phyloP scores from a whole-genome alignment of 768 basidiomycete species.

The Mycena haematopus region DNA sequence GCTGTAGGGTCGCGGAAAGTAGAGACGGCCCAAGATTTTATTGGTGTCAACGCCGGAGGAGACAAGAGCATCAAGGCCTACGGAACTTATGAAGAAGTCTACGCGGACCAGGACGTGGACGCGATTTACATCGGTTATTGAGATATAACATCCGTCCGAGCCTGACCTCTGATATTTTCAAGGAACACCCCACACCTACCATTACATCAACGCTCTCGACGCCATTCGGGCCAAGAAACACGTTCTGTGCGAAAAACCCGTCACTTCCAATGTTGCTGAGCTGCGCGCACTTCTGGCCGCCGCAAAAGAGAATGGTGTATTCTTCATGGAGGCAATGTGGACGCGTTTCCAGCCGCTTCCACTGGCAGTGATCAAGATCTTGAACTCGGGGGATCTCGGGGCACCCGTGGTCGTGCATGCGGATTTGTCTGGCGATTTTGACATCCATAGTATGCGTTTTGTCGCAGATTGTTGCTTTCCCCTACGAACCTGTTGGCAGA shows the following conservation, averaged over 20 bases:
- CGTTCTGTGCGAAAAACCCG: conserved; percentile 89
- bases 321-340: conserved; percentile 95
- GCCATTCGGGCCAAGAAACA: conserved; percentile 84
- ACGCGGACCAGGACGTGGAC: conserved; percentile 76
- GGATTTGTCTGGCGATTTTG: conserved; percentile 76
- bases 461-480: neutral
- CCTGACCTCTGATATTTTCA: neutral
- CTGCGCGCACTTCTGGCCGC: conserved; percentile 73
- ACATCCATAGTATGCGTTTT: conserved; percentile 61
- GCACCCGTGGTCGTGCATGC: conserved; percentile 72
- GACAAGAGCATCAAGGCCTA: conserved; percentile 67
- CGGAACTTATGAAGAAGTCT: conserved; percentile 78
- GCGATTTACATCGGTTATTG: conserved; percentile 74
- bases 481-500: conserved; percentile 46
- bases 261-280: conserved; percentile 79
- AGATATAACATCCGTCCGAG: neutral
- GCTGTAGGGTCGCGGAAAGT: conserved; percentile 82
- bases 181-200: conserved; percentile 87
- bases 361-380: conserved; percentile 66
- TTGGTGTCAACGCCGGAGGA: conserved; percentile 56
- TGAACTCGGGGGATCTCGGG: conserved; percentile 69
- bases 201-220: conserved; percentile 78
- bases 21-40: conserved; percentile 74
- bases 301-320: conserved; percentile 79
- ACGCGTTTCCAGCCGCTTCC: conserved; percentile 81